A percentile compares a stretch with the other conserved stretches of the same genome.
Conservation (phyloP, 805 yeast species). For the Sugiyamaella qingdaonensis region DNA sequence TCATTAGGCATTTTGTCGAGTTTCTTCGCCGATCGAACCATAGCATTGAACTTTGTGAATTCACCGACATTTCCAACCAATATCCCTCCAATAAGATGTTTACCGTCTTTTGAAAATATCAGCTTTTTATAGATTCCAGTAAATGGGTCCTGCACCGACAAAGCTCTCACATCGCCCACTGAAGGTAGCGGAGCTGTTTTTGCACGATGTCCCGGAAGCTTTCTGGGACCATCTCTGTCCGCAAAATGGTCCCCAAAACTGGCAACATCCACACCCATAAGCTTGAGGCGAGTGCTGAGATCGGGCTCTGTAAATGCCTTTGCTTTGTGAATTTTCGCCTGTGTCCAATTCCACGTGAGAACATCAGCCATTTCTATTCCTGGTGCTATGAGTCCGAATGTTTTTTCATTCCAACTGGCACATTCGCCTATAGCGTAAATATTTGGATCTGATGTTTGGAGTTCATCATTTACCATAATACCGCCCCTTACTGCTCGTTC, state of each 20-base stretch:
- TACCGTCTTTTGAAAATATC: slow-evolving; percentile 35
- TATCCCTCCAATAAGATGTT: slow-evolving; percentile 37
- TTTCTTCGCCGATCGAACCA: slow-evolving; percentile 31
- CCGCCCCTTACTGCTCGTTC: background rate
- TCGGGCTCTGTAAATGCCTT: slow-evolving; percentile 34
- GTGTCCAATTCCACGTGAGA: slow-evolving; percentile 35
- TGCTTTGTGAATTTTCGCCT: slow-evolving; percentile 32
- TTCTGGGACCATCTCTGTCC: slow-evolving; percentile 35
- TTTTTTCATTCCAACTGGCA: slow-evolving; percentile 33
- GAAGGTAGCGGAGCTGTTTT: slow-evolving; percentile 21
- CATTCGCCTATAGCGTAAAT: slow-evolving; percentile 6
- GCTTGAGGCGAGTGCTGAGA: slow-evolving; percentile 35
- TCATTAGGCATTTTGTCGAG: slow-evolving; percentile 33
- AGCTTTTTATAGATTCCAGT: slow-evolving; percentile 35
- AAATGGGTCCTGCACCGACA: slow-evolving; percentile 35
- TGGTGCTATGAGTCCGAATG: slow-evolving; percentile 39
- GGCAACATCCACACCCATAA: slow-evolving; percentile 40
- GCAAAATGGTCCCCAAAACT: slow-evolving; percentile 40
- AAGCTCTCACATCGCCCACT: slow-evolving; percentile 24
- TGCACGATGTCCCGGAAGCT: slow-evolving; percentile 26
- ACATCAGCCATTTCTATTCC: slow-evolving; percentile 40
- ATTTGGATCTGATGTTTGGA: slow-evolving; percentile 3
- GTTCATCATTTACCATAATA: slow-evolving; percentile 3
- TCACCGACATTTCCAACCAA: slow-evolving; percentile 35
- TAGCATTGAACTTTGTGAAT: slow-evolving; percentile 33